Base-by-base conservation (phyloP, 257 asterid genomes). In the Nemophila menziesii region DNA sequence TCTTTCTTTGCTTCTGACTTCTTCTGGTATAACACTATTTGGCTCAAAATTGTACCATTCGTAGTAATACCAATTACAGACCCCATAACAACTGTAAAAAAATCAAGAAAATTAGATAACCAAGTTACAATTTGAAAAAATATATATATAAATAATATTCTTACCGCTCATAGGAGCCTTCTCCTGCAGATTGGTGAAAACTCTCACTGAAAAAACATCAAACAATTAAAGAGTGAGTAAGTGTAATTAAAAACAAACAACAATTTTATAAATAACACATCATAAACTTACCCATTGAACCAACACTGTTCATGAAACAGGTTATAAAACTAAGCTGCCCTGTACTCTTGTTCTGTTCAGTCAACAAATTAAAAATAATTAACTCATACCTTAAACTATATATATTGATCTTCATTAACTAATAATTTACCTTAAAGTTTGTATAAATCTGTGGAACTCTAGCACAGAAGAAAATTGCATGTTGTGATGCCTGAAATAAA, bases 311-410 rank as follows among this genome's bases (percentile, higher is more conserved):
- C 96, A 89, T 89, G 8, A 84, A 68, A 21, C 81, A 80, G 22
- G 98, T 89, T 59, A 89, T 58, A 49, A 81, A 78, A 77, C 98
- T 89, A 49, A 89, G 93, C 71, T 89, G 93, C 53, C 98, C 98
- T 0, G 98, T 89, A 55, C 98, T 75, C 60, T 75, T 79, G 61
- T 75, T 76, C 98, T 89, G 93, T 71, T 38, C 65, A 54, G 53
- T 60, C 29, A 55, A 53, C n/a, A 14, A 60, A 51, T 39, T 15
- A 26, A 14, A 11, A 51, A 56, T 51, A 37, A 56, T 67, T 24
- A 57, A 47, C 49, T 8, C 33, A 26, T 26, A 26, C 33, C 33
- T 4, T 26, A 10, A 26, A 26, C 33, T 10, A 16, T 16, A 40
- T 40, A 10, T 12, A 3, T n/a, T 20, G 20, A 38, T 18, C 38